phyloP scores from a whole-genome alignment of 2,329 filamentous ascomycete species.

The Nigrospora sphaerica region DNA sequence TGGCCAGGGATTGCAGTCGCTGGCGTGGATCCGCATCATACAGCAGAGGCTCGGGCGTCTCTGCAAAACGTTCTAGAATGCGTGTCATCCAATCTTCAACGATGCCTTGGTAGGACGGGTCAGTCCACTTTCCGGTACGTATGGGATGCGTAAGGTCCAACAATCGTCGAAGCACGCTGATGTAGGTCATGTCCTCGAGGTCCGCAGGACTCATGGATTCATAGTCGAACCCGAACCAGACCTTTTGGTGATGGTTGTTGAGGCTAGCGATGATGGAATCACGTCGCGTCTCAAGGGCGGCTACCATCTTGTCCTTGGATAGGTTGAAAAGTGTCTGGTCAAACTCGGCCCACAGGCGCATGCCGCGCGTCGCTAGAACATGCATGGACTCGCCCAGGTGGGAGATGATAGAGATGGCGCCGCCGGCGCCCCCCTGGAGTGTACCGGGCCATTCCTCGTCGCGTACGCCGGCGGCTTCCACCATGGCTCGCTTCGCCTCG shows the following conservation, averaged over 20 bases:
- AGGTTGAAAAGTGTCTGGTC: slow-evolving; percentile 96
- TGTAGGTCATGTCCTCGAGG: slow-evolving; percentile 92
- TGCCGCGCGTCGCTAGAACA: slow-evolving; percentile 93
- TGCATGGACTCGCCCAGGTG: slow-evolving; percentile 99
- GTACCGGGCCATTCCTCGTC: slow-evolving; percentile 86
- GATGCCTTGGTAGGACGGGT: slow-evolving; percentile 71
- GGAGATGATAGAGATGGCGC: slow-evolving; percentile 90
- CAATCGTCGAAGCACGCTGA: slow-evolving; percentile 78
- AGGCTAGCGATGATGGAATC: slow-evolving; percentile 91
- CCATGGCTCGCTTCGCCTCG: slow-evolving; percentile 82
- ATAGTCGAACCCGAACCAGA: slow-evolving; percentile 94
- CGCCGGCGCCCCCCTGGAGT: slow-evolving; percentile 71
- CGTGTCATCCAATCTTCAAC: slow-evolving; percentile 94
- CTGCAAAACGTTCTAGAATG: slow-evolving; percentile 79
- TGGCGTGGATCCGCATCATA: slow-evolving; percentile 77
- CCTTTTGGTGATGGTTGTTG: slow-evolving; percentile 93
- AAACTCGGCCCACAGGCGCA: slow-evolving; percentile 97
- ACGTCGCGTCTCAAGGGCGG: slow-evolving; percentile 79
- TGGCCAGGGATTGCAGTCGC: slow-evolving; percentile 71
- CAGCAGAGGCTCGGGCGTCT: slow-evolving; percentile 49
- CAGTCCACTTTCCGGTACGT: slow-evolving; percentile 86
- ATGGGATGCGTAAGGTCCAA: slow-evolving; percentile 87
- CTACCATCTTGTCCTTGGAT: slow-evolving; percentile 85
- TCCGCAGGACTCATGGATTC: slow-evolving; percentile 77
- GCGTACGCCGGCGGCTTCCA: slow-evolving; percentile 73